Evolutionary conservation across 208 protist genomes (phyloP), one percentile per base, ranked within the genome.

Genomic region (Wallacemonas sp.): DNA sequence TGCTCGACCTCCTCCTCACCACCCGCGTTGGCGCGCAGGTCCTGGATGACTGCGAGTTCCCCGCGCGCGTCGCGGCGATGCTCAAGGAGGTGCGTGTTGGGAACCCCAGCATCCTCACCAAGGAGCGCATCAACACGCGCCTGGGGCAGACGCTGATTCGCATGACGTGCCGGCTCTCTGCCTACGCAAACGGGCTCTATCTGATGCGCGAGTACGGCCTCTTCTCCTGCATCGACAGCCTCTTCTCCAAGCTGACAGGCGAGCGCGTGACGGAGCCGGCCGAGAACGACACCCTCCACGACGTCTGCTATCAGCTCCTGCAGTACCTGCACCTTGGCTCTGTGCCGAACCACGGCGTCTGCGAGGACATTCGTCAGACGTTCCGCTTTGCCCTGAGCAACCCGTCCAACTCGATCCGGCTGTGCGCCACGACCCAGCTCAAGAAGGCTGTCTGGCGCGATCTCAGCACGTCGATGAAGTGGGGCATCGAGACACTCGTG

Each of bases 291-390:
- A 90, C 85, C 3, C 65, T 93, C n/a, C 76, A 82, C 36, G 81
- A 92, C 46, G 91, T 94, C 55, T 92, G 87, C 54, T 71, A 83
- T 60, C 74, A 85, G 61, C 68, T 96, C 14, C 73, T 96, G 70
- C 83, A 80, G 49, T 83, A 82, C 60, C 56, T 96, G 6, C 81
- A 85, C 68, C 72, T 94, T 38, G 81, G 91, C 64, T 80, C 84
- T 2, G 91, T 96, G 41, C 87, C 91, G 1, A 96, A 96, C 75
- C 93, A 89, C 74, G 91, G 91, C 38, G 88, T 96, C 41, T 93
- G 91, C 80, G 83, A 94, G 30, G 87, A 92, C 49, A 90, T 96
- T 55, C 83, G 91, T 4, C 76, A 87, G 52, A 81, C 74, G 24
- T 83, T 93, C 63, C 86, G 83, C 19, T 65, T 56, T 24, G 86